Percentiles rank a stretch among this genome's conserved stretches.
These are phyloP conservation scores for Fraxinus pennsylvanica DNA, from an alignment of 257 asterid species.

Conservation along the genomic window DNA sequence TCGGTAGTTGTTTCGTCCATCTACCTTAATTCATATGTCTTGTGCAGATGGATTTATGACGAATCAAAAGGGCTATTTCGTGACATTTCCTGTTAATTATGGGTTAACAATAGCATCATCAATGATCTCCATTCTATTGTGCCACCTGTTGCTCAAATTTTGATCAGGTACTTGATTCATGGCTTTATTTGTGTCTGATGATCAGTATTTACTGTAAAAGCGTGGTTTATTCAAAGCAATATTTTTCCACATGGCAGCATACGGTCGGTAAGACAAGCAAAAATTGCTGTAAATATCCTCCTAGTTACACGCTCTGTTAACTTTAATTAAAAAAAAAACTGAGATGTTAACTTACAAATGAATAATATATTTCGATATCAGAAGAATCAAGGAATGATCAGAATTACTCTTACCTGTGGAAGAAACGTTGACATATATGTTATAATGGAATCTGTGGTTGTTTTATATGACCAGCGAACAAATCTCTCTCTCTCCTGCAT, in stretches of 20 bases:
- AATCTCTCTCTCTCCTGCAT: too few species aligned
- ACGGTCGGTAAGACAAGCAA: neutral
- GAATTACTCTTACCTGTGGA: neutral
- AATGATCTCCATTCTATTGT: neutral
- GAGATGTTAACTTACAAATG: neutral
- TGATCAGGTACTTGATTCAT: slow-evolving; percentile 19
- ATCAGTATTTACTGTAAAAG: neutral
- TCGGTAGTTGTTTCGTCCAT: neutral
- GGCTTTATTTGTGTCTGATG: neutral
- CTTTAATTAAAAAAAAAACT: neutral
- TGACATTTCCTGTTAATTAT: slow-evolving; percentile 63
- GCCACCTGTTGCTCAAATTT: slow-evolving; percentile 14
- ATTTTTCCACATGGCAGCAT: neutral
- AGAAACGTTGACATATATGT: too few species aligned
- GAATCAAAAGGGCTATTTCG: slow-evolving; percentile 84
- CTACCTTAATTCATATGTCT: neutral
- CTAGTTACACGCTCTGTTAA: neutral
- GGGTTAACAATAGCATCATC: slow-evolving; percentile 16
- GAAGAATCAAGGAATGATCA: too few species aligned
- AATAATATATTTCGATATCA: too few species aligned
- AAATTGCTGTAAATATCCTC: neutral
- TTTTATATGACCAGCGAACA: too few species aligned
- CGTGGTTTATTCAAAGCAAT: neutral
- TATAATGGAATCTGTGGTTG: neutral
- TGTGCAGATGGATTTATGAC: slow-evolving; percentile 90